Percentiles rank a stretch among this genome's conserved stretches.
Evolutionary conservation across 2,329 filamentous ascomycete genomes (phyloP).

Genomic region (Xylariales sp.): DNA sequence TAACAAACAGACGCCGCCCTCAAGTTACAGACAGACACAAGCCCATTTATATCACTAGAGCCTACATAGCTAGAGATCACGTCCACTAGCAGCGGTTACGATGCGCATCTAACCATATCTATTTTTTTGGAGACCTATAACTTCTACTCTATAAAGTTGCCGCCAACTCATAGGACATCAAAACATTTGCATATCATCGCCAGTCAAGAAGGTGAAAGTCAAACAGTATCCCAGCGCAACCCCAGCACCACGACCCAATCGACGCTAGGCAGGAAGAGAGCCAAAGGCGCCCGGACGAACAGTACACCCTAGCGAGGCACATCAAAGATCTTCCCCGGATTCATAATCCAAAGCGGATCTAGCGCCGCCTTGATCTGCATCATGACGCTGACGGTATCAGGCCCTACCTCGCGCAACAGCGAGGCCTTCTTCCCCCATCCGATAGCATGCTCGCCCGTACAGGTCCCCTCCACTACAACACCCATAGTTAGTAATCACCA

Average conservation of each 20-base stretch:
- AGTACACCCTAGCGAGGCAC: constrained; percentile 51
- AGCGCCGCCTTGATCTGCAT: constrained; percentile 82
- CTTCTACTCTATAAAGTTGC: not conserved
- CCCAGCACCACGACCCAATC: no score
- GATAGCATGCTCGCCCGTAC: constrained; percentile 88
- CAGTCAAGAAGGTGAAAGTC: no score
- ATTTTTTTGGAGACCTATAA: not conserved
- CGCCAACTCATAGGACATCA: not conserved
- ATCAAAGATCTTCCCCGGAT: constrained; percentile 92
- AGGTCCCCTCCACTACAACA: constrained; percentile 80
- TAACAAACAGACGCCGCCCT: no score
- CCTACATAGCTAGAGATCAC: no score
- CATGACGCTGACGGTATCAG: constrained; percentile 86
- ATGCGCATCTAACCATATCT: no score
- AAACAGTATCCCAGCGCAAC: not conserved
- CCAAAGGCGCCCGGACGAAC: not conserved
- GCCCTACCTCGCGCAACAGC: constrained; percentile 81
- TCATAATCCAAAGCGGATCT: constrained; percentile 89
- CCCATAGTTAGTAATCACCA: no score
- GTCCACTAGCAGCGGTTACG: no score
- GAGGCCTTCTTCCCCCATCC: constrained; percentile 88
- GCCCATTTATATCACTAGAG: no score
- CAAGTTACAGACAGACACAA: no score
- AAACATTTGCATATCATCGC: no score
- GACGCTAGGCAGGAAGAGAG: not conserved